Conservation (phyloP, 164 flowering plant genomes). For the Nymphaea thermarum region DNA sequence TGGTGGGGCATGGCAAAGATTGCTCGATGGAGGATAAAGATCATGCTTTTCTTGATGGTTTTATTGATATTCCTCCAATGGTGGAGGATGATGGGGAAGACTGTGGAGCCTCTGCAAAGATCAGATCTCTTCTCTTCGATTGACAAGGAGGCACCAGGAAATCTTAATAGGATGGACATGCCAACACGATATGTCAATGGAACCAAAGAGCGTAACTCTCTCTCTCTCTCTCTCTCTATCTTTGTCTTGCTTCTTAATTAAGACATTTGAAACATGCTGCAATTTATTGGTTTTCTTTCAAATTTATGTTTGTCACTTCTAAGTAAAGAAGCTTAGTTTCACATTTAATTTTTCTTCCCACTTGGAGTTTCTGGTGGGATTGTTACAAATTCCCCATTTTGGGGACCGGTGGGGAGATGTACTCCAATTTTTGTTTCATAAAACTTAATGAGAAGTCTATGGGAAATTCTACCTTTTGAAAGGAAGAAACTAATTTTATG, state of each 20-base stretch:
- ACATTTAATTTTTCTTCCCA: not conserved
- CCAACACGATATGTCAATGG: constrained; percentile 33
- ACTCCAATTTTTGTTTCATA: too few relatives aligned
- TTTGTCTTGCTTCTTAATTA: not conserved
- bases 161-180: constrained; percentile 53
- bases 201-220: constrained; percentile 48
- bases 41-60: constrained; percentile 30
- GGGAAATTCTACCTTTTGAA: too few relatives aligned
- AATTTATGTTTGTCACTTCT: not conserved
- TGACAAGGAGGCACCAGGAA: constrained; percentile 19
- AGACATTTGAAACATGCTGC: too few relatives aligned
- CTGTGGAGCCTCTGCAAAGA: not conserved
- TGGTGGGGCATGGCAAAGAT: constrained; percentile 22
- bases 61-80: constrained; percentile 35
- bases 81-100: constrained; percentile 11
- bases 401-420: not conserved
- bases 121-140: not conserved
- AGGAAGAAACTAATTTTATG: too few relatives aligned
- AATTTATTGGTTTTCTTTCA: not conserved
- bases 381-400: not conserved
- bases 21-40: constrained; percentile 34
- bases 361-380: not conserved
- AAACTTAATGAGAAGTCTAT: too few relatives aligned
- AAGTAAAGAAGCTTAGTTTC: not conserved
- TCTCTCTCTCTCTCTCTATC: not conserved